Conservation (phyloP, 1,139 yeast species). For the Candida smagusa region DNA sequence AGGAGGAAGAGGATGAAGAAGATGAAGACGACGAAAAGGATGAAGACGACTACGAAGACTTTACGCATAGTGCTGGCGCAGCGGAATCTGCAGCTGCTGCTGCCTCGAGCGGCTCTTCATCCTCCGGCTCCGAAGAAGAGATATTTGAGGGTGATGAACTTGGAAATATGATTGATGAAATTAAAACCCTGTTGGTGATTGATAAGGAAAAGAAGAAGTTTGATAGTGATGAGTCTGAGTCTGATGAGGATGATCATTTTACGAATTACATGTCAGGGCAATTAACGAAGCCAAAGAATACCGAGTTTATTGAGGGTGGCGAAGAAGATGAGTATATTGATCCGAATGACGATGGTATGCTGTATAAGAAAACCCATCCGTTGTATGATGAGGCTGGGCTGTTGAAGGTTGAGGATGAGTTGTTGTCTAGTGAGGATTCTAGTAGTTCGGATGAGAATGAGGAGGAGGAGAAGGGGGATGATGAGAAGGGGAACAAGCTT, state of each 20-base stretch:
- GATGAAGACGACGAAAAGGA: conserved; percentile 22
- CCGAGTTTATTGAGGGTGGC: conserved; percentile 25
- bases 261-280: conserved; percentile 85
- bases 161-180: conserved; percentile 5
- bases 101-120: not conserved
- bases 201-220: conserved; percentile 9
- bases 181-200: conserved; percentile 5
- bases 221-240: conserved; percentile 22
- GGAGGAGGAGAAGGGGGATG: conserved; percentile 25
- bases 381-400: conserved; percentile 48
- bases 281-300: conserved; percentile 59
- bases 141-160: conserved; percentile 6
- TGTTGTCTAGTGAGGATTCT: conserved; percentile 26
- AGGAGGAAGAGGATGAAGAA: conserved; percentile 35
- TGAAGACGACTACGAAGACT: conserved; percentile 37
- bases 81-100: not conserved
- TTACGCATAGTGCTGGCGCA: not conserved
- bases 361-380: conserved; percentile 64
- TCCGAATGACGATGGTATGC: conserved; percentile 79
- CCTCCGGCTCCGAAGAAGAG: conserved; percentile 6
- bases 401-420: conserved; percentile 23
- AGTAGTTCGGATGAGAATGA: conserved; percentile 32
- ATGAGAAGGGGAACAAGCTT: conserved; percentile 24
- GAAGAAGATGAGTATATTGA: conserved; percentile 67
- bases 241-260: conserved; percentile 44